A percentile compares a stretch with the other conserved stretches of the same genome.
Evolutionary conservation across 176 grass and related monocot genomes (phyloP).

Genomic region (Triticum turgidum): DNA sequence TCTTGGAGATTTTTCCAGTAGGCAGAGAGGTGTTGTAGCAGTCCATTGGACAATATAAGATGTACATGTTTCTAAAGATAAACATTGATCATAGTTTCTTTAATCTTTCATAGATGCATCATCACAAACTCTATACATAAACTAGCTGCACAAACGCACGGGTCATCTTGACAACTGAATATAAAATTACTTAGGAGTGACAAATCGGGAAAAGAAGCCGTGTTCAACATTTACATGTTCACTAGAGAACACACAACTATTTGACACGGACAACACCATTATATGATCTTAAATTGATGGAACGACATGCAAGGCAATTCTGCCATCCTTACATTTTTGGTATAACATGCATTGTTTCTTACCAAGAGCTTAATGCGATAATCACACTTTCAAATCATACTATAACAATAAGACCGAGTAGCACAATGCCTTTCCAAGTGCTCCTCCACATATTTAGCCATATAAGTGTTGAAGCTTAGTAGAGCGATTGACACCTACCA

Average conservation of each 20-base stretch:
- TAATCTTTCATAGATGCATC: too few relatives aligned
- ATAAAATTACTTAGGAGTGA: neutral
- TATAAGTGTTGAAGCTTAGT: neutral
- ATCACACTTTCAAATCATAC: neutral
- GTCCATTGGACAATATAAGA: too few relatives aligned
- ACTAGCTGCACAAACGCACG: too few relatives aligned
- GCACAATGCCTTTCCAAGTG: neutral
- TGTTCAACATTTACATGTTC: neutral
- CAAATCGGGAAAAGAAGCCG: neutral
- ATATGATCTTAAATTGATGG: neutral
- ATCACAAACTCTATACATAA: too few relatives aligned
- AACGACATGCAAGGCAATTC: neutral
- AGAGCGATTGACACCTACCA: neutral
- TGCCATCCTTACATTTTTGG: neutral
- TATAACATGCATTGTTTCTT: neutral
- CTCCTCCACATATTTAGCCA: neutral
- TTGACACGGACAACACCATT: neutral
- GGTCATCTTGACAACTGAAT: too few relatives aligned
- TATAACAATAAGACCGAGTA: neutral
- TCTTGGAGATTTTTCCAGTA: too few relatives aligned
- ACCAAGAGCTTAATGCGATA: neutral
- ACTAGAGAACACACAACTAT: neutral
- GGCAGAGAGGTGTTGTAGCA: too few relatives aligned
- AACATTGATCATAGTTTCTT: too few relatives aligned
- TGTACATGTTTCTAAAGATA: too few relatives aligned